phyloP scores from a whole-genome alignment of 1,284 basidiomycete genomes.

The Volvariella volvacea region DNA sequence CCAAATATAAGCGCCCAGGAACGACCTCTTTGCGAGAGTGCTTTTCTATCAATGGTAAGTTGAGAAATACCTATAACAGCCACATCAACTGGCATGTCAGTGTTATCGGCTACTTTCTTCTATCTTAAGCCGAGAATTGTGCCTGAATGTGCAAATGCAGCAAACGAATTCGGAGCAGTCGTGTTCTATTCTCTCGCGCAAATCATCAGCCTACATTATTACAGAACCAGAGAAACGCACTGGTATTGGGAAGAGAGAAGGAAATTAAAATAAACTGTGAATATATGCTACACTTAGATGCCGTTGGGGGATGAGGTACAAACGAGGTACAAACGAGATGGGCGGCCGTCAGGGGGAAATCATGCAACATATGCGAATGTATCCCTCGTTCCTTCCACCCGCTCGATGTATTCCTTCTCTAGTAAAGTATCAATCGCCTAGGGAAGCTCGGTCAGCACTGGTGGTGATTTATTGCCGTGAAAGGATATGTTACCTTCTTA shows the following conservation, averaged over 20 bases:
- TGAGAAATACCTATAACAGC: no score
- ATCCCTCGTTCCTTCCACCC: constrained; percentile 77
- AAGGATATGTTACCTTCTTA: constrained; percentile 58
- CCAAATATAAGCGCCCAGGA: no score
- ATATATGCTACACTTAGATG: not conserved
- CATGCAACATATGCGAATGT: constrained; percentile 70
- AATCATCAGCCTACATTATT: no score
- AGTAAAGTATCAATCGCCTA: constrained; percentile 93
- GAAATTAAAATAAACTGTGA: not conserved
- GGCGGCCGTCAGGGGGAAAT: not conserved
- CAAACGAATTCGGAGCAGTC: no score
- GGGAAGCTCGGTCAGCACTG: constrained; percentile 4
- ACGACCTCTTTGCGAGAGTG: no score
- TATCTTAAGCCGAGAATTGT: no score
- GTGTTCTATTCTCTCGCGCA: not conserved
- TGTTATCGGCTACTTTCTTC: no score
- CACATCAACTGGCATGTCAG: no score
- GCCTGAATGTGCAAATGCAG: no score
- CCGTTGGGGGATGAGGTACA: not conserved
- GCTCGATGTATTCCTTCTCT: constrained; percentile 97
- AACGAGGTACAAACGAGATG: no score
- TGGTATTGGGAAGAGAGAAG: not conserved
- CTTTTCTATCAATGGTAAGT: no score
- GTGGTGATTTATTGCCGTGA: not conserved
- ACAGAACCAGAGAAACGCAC: no score